Conservation (phyloP, 1,284 basidiomycete species). For the Testicularia cyperi region DNA sequence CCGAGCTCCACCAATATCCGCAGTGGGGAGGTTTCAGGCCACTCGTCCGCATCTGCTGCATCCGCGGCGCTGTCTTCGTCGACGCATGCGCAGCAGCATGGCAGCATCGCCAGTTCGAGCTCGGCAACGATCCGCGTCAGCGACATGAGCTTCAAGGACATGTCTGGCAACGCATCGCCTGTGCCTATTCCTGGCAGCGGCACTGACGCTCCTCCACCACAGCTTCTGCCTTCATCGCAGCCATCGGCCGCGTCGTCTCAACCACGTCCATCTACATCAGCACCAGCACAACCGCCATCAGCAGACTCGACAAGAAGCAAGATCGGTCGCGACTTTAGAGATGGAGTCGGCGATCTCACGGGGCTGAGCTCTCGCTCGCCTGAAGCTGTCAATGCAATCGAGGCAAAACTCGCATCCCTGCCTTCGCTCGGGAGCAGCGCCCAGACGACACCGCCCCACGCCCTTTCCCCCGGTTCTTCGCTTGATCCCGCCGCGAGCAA, state of each 20-base stretch:
- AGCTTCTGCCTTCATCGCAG: conserved; percentile 13
- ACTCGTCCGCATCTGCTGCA: conserved; percentile 1
- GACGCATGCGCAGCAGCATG: conserved; percentile 3
- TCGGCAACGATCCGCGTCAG: conserved; percentile 15
- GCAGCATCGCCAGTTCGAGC: conserved; percentile 27
- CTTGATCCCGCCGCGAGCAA: too few relatives aligned
- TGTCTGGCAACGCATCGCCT: conserved; percentile 1
- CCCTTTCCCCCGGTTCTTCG: too few relatives aligned
- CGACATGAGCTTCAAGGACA: too few relatives aligned
- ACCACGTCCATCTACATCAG: too few relatives aligned
- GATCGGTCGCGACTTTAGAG: conserved; percentile 33
- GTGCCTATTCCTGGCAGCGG: conserved; percentile 1
- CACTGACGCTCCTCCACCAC: conserved; percentile 11
- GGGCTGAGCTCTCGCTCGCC: conserved; percentile 42
- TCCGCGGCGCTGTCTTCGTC: background rate
- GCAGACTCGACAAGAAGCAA: too few relatives aligned
- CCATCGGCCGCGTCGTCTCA: conserved; percentile 6
- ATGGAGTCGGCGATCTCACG: conserved; percentile 33
- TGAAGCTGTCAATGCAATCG: conserved; percentile 9
- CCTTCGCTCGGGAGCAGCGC: too few relatives aligned
- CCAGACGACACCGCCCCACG: too few relatives aligned
- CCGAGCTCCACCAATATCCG: conserved; percentile 16
- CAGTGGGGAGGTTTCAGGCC: conserved; percentile 7
- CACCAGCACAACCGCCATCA: too few relatives aligned
- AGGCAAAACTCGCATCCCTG: conserved; percentile 12